These are phyloP conservation scores for Fraxinus excelsior DNA, from an alignment of 257 asterid genomes.

Conservation along the genomic window DNA sequence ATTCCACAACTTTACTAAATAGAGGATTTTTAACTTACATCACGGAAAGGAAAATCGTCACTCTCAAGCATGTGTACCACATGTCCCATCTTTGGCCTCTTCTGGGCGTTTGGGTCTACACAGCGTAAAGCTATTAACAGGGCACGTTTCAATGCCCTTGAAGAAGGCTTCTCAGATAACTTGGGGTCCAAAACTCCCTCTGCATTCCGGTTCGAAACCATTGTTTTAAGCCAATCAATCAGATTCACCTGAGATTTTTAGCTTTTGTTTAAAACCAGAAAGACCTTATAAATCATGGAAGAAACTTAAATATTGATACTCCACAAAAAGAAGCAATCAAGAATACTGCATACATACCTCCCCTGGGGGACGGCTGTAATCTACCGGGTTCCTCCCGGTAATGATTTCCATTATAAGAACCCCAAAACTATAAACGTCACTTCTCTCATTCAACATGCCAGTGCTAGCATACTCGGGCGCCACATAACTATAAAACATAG, in stretches of 20 bases:
- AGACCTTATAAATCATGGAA: constrained; percentile 7
- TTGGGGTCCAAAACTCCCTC: constrained; percentile 90
- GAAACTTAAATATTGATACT: background rate
- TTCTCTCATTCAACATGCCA: constrained; percentile 89
- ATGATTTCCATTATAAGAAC: constrained; percentile 86
- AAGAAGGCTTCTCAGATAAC: constrained; percentile 67
- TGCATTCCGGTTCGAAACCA: constrained; percentile 76
- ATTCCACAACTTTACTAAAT: background rate
- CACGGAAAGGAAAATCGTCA: constrained; percentile 84
- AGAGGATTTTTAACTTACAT: constrained; percentile 44
- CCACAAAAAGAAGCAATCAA: background rate
- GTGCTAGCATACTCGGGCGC: constrained; percentile 97
- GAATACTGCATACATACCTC: constrained; percentile 50
- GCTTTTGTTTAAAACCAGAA: constrained; percentile 11
- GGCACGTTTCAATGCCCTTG: constrained; percentile 78
- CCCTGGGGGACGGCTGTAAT: constrained; percentile 79
- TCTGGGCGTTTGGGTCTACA: constrained; percentile 80
- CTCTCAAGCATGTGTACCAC: constrained; percentile 93
- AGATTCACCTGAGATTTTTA: constrained; percentile 57
- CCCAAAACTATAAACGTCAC: constrained; percentile 89
- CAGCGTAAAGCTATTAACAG: constrained; percentile 81
- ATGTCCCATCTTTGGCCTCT: constrained; percentile 95
- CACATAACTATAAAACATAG: constrained; percentile 60
- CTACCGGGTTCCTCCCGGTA: constrained; percentile 84
- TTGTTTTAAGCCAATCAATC: constrained; percentile 86